Conservation (phyloP, 352 stramenopile genomes). For the Globisporangium apiculatum region DNA sequence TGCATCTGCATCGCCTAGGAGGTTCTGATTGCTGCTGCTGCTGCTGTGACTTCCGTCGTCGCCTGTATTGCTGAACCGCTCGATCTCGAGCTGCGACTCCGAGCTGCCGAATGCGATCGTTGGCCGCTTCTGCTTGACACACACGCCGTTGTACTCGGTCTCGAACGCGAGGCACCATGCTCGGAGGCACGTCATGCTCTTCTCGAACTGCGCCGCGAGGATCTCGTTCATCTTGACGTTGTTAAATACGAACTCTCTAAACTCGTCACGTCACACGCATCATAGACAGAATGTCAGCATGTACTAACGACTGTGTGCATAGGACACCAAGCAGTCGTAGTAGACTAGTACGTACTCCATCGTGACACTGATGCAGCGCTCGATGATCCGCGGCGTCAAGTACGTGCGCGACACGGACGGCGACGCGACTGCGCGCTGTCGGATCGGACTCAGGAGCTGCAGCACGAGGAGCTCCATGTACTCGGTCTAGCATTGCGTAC, state of each 20-base stretch:
- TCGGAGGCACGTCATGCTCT: constrained; percentile 34
- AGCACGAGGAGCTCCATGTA: constrained; percentile 44
- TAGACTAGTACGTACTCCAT: constrained; percentile 35
- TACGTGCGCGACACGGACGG: constrained; percentile 36
- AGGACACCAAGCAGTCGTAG: not conserved
- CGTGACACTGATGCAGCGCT: constrained; percentile 44
- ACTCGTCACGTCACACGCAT: no score
- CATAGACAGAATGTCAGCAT: no score
- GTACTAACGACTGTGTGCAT: no score
- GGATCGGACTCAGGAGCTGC: constrained; percentile 40
- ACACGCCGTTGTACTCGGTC: constrained; percentile 35
- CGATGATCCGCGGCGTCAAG: constrained; percentile 40
- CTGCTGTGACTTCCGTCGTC: not conserved
- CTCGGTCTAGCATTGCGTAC: constrained; percentile 22
- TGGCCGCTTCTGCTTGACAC: not conserved
- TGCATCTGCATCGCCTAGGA: not conserved
- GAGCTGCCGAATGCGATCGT: no score
- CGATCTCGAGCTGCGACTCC: no score
- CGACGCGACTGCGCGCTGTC: constrained; percentile 26
- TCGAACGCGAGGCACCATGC: constrained; percentile 41
- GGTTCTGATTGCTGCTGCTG: not conserved
- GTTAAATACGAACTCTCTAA: constrained; percentile 32
- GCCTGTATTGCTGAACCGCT: no score
- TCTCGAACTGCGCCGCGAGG: constrained; percentile 30
- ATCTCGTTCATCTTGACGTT: constrained; percentile 20